A percentile compares a stretch with the other conserved stretches of the same genome.
Conservation (phyloP, 2,329 filamentous ascomycete species). For the Colletotrichum sublineola region DNA sequence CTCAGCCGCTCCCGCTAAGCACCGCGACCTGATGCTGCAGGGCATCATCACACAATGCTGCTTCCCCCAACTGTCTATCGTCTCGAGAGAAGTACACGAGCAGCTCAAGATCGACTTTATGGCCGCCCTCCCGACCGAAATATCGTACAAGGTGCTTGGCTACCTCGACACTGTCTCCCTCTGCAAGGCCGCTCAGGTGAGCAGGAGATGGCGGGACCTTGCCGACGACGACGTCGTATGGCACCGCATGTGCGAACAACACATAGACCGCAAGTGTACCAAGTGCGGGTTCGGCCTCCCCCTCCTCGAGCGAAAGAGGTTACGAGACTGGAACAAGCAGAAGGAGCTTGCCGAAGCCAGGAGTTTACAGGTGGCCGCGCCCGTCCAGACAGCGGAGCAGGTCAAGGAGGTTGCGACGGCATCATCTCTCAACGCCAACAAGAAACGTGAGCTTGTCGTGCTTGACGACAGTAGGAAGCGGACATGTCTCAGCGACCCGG, state of each 20-base stretch:
- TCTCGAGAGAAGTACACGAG: constrained; percentile 90
- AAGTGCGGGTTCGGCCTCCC: constrained; percentile 97
- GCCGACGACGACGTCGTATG: constrained; percentile 99
- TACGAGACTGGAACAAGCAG: constrained; percentile 88
- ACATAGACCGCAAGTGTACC: constrained; percentile 92
- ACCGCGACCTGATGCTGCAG: constrained; percentile 95
- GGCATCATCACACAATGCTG: constrained; percentile 97
- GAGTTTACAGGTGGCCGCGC: constrained; percentile 44
- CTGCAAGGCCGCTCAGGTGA: constrained; percentile 96
- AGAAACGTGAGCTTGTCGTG: constrained; percentile 51
- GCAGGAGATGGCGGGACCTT: constrained; percentile 85
- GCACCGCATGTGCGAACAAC: constrained; percentile 93
- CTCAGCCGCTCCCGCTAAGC: constrained; percentile 92
- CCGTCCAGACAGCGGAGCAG: constrained; percentile 44
- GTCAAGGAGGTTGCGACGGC: constrained; percentile 44
- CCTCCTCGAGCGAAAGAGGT: constrained; percentile 86
- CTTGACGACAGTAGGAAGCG: constrained; percentile 54
- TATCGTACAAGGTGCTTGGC: constrained; percentile 93
- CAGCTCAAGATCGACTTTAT: constrained; percentile 98
- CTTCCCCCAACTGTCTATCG: constrained; percentile 94
- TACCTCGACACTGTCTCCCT: constrained; percentile 94
- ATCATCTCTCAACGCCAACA: constrained; percentile 46
- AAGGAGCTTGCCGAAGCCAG: constrained; percentile 71
- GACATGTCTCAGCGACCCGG: constrained; percentile 46
- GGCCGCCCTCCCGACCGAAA: constrained; percentile 86